A percentile compares a stretch with the other conserved stretches of the same genome.
phyloP scores from a whole-genome alignment of 192 early-diverging fungal genomes.

The Backusella liffmaniae region DNA sequence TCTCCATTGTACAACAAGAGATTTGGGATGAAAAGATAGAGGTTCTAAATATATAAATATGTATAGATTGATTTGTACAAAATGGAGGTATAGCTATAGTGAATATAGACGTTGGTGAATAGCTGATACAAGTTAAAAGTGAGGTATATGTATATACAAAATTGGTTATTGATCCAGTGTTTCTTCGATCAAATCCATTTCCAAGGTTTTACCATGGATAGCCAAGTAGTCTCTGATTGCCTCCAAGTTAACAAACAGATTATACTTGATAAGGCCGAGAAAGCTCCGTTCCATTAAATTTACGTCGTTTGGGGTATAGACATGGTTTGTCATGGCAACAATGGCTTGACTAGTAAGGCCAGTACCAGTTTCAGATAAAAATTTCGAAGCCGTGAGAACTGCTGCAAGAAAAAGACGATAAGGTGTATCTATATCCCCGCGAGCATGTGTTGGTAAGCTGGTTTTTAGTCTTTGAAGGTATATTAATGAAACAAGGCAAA shows the following conservation, averaged over 20 bases:
- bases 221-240: conserved; percentile 45
- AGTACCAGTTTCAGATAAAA: conserved; percentile 48
- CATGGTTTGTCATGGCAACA: conserved; percentile 44
- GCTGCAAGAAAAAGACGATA: conserved; percentile 71
- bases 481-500: conserved; percentile 58
- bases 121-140: not conserved
- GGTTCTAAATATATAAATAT: not conserved
- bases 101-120: not conserved
- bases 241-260: conserved; percentile 50
- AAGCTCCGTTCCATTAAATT: conserved; percentile 60
- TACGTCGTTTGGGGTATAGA: conserved; percentile 54
- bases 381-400: conserved; percentile 68
- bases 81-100: not conserved
- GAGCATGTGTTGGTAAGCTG: conserved; percentile 58
- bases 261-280: conserved; percentile 53
- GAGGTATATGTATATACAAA: not conserved
- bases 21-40: not conserved
- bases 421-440: conserved; percentile 69
- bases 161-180: conserved; percentile 23
- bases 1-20: not conserved
- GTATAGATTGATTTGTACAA: conserved; percentile 2
- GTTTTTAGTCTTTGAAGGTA: conserved; percentile 71
- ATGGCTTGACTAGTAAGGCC: conserved; percentile 36
- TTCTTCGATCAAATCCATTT: conserved; percentile 36
- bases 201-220: conserved; percentile 32